Conservation (phyloP, 2,329 filamentous ascomycete species). For the Alternaria triticimaculans region DNA sequence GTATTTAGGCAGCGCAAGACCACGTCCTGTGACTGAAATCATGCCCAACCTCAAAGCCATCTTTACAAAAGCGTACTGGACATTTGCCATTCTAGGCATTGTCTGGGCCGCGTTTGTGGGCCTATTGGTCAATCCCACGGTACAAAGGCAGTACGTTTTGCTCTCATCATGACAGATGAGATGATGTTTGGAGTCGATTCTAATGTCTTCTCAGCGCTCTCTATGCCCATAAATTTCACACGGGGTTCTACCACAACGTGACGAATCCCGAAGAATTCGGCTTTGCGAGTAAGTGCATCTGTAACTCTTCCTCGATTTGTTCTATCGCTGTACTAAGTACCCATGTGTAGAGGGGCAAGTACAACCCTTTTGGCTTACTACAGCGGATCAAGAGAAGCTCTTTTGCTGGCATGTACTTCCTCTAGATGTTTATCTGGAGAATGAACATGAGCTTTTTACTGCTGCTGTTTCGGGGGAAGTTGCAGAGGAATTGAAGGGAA, state of each 20-base stretch:
- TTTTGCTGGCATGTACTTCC: constrained; percentile 94
- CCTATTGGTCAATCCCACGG: constrained; percentile 68
- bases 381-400: constrained; percentile 76
- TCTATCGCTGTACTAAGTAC: neutral
- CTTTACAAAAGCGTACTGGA: constrained; percentile 47
- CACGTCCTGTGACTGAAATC: neutral
- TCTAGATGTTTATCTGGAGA: constrained; percentile 73
- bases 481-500: constrained; percentile 54
- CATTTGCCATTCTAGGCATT: constrained; percentile 60
- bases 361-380: constrained; percentile 79
- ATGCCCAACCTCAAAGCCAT: constrained; percentile 40
- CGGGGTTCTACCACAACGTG: constrained; percentile 73
- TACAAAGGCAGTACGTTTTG: constrained; percentile 78
- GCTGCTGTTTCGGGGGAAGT: constrained; percentile 48
- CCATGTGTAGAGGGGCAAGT: constrained; percentile 75
- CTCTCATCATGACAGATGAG: neutral
- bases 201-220: constrained; percentile 65
- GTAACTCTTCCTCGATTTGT: neutral
- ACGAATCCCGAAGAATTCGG: constrained; percentile 82
- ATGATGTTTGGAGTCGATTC: neutral
- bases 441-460: constrained; percentile 66
- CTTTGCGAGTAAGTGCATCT: constrained; percentile 70
- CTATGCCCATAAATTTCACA: constrained; percentile 83
- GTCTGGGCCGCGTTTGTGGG: constrained; percentile 72
- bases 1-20: neutral